Percentiles rank a stretch among this genome's conserved stretches.
phyloP scores from a whole-genome alignment of 1,139 yeast genomes.

The Arxiozyma slooffiae region DNA sequence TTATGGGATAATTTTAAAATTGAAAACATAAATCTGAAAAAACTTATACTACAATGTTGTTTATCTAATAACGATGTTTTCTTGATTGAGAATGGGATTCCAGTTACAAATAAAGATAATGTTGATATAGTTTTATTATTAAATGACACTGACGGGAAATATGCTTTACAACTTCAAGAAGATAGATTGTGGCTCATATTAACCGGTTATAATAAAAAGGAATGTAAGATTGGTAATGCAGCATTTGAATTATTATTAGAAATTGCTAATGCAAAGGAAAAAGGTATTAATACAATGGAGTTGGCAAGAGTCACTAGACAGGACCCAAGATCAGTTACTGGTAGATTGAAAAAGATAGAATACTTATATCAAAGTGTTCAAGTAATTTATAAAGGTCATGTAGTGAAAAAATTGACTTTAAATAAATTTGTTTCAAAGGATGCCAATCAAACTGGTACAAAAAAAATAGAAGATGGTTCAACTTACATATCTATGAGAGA shows the following conservation, averaged over 20 bases:
- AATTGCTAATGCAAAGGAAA: constrained; percentile 45
- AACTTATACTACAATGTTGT: constrained; percentile 7
- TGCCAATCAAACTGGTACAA: neutral
- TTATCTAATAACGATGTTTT: constrained; percentile 1
- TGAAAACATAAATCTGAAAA: neutral
- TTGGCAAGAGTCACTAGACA: constrained; percentile 50
- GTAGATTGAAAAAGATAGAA: constrained; percentile 46
- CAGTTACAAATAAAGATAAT: neutral
- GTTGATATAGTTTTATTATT: neutral
- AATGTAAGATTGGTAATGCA: constrained; percentile 34
- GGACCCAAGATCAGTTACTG: constrained; percentile 62
- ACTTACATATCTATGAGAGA: constrained; percentile 33
- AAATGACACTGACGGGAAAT: neutral
- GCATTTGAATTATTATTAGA: constrained; percentile 38
- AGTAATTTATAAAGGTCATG: constrained; percentile 38
- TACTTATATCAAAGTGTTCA: constrained; percentile 39
- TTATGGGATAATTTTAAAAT: constrained; percentile 2
- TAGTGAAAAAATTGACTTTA: constrained; percentile 43
- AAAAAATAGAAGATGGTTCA: constrained; percentile 4
- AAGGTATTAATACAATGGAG: constrained; percentile 51
- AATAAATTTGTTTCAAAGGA: constrained; percentile 32
- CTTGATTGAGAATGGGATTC: neutral
- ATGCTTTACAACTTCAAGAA: constrained; percentile 16
- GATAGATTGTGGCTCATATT: constrained; percentile 35
- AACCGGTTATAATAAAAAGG: constrained; percentile 36